These are phyloP conservation scores for Trifolium fragiferum DNA, from an alignment of 306 rosid genomes.

Conservation along the genomic window DNA sequence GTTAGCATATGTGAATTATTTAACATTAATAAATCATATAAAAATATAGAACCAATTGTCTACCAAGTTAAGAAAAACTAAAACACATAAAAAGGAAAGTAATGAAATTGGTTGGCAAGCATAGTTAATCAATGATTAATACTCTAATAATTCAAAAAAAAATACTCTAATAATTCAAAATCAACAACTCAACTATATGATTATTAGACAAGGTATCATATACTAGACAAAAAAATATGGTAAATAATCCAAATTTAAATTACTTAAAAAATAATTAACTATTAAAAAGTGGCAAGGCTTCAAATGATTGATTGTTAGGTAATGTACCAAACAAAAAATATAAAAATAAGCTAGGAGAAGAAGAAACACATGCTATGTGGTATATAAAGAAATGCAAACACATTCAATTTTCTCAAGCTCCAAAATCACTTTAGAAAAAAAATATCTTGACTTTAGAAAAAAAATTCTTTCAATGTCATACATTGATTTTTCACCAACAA, in stretches of 20 bases:
- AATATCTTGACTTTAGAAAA: too few relatives aligned
- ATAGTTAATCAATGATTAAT: slow-evolving; percentile 43
- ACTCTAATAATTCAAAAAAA: slow-evolving; percentile 33
- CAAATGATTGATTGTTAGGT: too few relatives aligned
- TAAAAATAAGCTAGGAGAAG: background rate
- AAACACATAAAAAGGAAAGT: slow-evolving; percentile 39
- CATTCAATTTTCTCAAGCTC: slow-evolving; percentile 26
- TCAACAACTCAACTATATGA: slow-evolving; percentile 40
- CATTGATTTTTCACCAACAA: too few relatives aligned
- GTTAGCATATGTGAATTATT: slow-evolving; percentile 36
- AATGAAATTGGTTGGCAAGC: slow-evolving; percentile 36
- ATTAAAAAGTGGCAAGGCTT: too few relatives aligned
- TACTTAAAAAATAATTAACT: too few relatives aligned
- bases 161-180: slow-evolving; percentile 33
- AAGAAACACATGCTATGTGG: slow-evolving; percentile 1
- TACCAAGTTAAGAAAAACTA: slow-evolving; percentile 37
- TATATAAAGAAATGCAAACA: slow-evolving; percentile 13
- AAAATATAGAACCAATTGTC: slow-evolving; percentile 25
- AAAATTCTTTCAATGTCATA: too few relatives aligned
- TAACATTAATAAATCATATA: slow-evolving; percentile 27
- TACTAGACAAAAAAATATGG: background rate
- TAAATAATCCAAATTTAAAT: too few relatives aligned
- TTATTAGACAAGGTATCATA: slow-evolving; percentile 34
- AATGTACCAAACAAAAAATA: background rate
- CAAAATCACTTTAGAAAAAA: slow-evolving; percentile 2